phyloP scores from a whole-genome alignment of 441 rosid species.

The Populus hybrid region DNA sequence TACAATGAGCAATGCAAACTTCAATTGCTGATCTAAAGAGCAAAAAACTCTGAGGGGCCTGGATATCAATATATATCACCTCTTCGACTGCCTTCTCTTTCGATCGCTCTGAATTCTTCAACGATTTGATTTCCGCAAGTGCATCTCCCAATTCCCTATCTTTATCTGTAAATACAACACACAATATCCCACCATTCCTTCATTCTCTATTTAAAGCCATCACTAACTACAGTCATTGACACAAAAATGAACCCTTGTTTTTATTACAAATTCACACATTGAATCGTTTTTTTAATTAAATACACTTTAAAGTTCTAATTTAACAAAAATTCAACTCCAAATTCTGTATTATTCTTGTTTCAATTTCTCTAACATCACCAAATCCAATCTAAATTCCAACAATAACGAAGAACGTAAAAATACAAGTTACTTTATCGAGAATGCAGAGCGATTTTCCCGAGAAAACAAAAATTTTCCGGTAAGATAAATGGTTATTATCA shows the following conservation, averaged over 20 bases:
- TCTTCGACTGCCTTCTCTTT: slow-evolving; percentile 91
- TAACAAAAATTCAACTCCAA: not conserved
- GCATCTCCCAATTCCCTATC: slow-evolving; percentile 84
- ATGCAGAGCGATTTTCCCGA: not conserved
- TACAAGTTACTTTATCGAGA: not conserved
- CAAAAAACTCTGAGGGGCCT: not conserved
- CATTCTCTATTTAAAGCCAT: not conserved
- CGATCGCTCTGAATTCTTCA: slow-evolving; percentile 64
- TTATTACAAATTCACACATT: not conserved
- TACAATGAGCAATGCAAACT: not conserved
- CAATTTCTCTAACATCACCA: not conserved
- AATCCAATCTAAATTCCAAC: not conserved
- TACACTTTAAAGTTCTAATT: not conserved
- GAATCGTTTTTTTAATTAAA: not conserved
- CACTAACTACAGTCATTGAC: not conserved
- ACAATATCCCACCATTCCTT: not conserved
- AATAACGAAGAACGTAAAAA: not conserved
- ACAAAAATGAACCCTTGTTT: not conserved
- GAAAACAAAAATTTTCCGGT: not conserved
- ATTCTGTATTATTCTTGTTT: not conserved
- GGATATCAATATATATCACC: slow-evolving; percentile 30
- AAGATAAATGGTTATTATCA: not conserved
- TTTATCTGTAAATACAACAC: slow-evolving; percentile 49
- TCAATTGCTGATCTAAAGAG: not conserved
- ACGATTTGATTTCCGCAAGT: slow-evolving; percentile 79